phyloP scores from a whole-genome alignment of 2,329 filamentous ascomycete species.

The Stenocarpella maydis region DNA sequence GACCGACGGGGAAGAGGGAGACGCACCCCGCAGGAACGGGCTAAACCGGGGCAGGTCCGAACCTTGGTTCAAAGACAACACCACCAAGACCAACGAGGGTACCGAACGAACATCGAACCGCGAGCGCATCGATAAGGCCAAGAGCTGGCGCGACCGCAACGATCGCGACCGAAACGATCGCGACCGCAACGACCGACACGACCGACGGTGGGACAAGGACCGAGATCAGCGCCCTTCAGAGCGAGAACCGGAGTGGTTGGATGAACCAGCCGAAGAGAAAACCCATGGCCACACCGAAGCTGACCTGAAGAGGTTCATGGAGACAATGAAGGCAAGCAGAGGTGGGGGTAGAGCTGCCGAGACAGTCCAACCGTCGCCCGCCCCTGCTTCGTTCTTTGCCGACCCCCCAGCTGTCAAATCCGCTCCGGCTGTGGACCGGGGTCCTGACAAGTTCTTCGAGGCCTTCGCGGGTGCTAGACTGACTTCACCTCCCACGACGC shows the following conservation, averaged over 20 bases:
- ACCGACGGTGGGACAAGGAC: constrained; percentile 64
- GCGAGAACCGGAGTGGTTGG: constrained; percentile 91
- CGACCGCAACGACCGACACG: constrained; percentile 55
- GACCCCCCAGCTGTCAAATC: constrained; percentile 58
- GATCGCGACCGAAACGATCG: constrained; percentile 63
- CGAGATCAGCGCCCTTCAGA: constrained; percentile 66
- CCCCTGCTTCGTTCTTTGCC: constrained; percentile 37
- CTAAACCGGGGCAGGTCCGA: constrained; percentile 71
- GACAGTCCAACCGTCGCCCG: constrained; percentile 40
- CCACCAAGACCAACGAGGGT: constrained; percentile 43
- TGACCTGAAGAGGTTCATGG: constrained; percentile 95
- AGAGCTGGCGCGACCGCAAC: constrained; percentile 68
- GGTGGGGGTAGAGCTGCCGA: constrained; percentile 48
- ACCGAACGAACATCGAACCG: constrained; percentile 50
- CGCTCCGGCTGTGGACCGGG: constrained; percentile 69
- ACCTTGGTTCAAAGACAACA: constrained; percentile 73
- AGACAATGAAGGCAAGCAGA: constrained; percentile 80
- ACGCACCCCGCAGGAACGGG: constrained; percentile 69
- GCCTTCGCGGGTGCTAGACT: constrained; percentile 53
- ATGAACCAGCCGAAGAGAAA: constrained; percentile 75
- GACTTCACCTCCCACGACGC: constrained; percentile 42
- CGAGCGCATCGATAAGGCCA: constrained; percentile 65
- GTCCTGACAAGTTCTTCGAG: constrained; percentile 81
- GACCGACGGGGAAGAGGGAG: constrained; percentile 59
- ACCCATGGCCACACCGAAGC: constrained; percentile 80